phyloP scores from a whole-genome alignment of 495 filamentous ascomycete genomes.

The Podospora sp. region DNA sequence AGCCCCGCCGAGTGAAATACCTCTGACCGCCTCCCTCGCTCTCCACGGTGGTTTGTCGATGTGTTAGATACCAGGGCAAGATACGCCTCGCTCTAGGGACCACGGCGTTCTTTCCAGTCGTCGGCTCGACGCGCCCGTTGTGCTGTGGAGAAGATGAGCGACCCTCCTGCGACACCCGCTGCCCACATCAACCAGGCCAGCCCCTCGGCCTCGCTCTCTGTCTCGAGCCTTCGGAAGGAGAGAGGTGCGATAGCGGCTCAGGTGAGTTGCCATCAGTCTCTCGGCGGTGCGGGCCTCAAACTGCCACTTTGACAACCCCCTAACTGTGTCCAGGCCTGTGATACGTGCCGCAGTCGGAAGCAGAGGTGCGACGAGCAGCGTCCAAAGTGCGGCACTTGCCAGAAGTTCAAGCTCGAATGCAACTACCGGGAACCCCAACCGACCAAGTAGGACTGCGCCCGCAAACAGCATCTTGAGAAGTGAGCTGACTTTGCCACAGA shows the following conservation, averaged over 20 bases:
- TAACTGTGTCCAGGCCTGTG: slow-evolving; percentile 59
- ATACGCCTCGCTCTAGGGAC: neutral
- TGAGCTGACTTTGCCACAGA: slow-evolving; percentile 38
- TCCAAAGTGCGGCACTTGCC: slow-evolving; percentile 70
- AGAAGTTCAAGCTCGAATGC: slow-evolving; percentile 56
- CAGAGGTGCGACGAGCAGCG: slow-evolving; percentile 90
- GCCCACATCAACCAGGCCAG: slow-evolving; percentile 17
- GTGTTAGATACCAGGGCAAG: slow-evolving; percentile 9
- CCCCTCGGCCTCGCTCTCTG: slow-evolving; percentile 10
- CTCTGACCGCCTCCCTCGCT: slow-evolving; percentile 5
- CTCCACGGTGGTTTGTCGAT: slow-evolving; percentile 7
- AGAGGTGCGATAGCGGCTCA: slow-evolving; percentile 54
- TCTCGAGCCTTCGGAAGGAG: slow-evolving; percentile 41
- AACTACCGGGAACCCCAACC: slow-evolving; percentile 62
- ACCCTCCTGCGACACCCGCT: slow-evolving; percentile 20
- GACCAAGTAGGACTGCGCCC: slow-evolving; percentile 59
- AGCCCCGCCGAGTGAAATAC: slow-evolving; percentile 9
- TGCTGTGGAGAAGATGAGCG: slow-evolving; percentile 23
- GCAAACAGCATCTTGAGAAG: neutral
- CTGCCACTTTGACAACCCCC: neutral
- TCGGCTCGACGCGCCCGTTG: neutral
- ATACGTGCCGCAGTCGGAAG: slow-evolving; percentile 82
- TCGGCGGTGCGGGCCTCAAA: neutral
- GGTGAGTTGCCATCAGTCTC: slow-evolving; percentile 33
- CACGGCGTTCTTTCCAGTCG: neutral